Conservation (phyloP, 129 eudicot genomes). For the Helianthus annuus region HanXRQr2.0-SUNRISE NC_035443.2:7687737-7688236, state of each 20-base stretch:
- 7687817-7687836: too few species aligned
- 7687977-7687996: constrained; percentile 38
- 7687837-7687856: too few species aligned
- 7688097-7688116: constrained; percentile 73
- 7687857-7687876: too few species aligned
- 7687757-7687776: too few species aligned
- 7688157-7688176: constrained; percentile 84
- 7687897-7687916: too few species aligned
- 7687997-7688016: constrained; percentile 33
- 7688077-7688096: constrained; percentile 37
- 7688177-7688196: constrained; percentile 85
- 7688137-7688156: constrained; percentile 92
- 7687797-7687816: too few species aligned
- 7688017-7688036: constrained; percentile 42
- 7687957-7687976: constrained; percentile 15
- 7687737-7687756: too few species aligned
- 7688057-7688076: constrained; percentile 37
- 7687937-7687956: constrained; percentile 20
- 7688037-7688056: constrained; percentile 40
- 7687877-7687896: too few species aligned
- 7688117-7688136: constrained; percentile 98
- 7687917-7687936: constrained; percentile 24
- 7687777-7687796: too few species aligned
- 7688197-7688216: constrained; percentile 27
- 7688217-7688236: background rate